Conservation (phyloP, 2,329 filamentous ascomycete genomes). For the Fusarium irregulare region DNA sequence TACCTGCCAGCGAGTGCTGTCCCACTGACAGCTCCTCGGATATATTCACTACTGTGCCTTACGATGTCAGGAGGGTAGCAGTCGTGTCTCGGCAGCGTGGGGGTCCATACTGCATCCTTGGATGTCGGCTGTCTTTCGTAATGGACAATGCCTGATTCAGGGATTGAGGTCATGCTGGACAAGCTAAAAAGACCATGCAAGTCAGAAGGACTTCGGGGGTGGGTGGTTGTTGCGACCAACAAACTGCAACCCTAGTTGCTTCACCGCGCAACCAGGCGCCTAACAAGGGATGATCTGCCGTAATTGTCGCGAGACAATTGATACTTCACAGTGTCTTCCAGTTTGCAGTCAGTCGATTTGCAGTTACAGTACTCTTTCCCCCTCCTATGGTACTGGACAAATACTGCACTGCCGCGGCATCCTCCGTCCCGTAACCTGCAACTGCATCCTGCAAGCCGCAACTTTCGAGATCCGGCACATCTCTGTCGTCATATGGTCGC, state of each 20-base stretch:
- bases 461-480: constrained; percentile 23
- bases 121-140: constrained; percentile 28
- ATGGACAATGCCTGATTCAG: constrained; percentile 41
- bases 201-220: constrained; percentile 43
- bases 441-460: constrained; percentile 3
- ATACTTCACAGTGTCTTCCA: constrained; percentile 26
- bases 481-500: constrained; percentile 18
- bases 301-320: constrained; percentile 42
- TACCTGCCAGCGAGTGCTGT: not conserved
- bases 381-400: constrained; percentile 19
- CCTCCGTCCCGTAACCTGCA: constrained; percentile 7
- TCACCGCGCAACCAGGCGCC: constrained; percentile 11
- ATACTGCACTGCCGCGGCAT: constrained; percentile 34
- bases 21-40: constrained; percentile 10
- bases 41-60: constrained; percentile 8
- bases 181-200: constrained; percentile 41
- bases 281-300: constrained; percentile 37
- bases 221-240: constrained; percentile 26
- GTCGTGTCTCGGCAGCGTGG: constrained; percentile 44
- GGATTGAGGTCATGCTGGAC: constrained; percentile 36
- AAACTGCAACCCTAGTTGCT: not conserved
- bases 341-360: not conserved
- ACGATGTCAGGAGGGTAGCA: constrained; percentile 25
- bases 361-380: not conserved
- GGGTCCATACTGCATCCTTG: constrained; percentile 31